These are phyloP conservation scores for Dendrobium nobile DNA, from an alignment of 106 monocot genomes.

Conservation along the genomic window DNA sequence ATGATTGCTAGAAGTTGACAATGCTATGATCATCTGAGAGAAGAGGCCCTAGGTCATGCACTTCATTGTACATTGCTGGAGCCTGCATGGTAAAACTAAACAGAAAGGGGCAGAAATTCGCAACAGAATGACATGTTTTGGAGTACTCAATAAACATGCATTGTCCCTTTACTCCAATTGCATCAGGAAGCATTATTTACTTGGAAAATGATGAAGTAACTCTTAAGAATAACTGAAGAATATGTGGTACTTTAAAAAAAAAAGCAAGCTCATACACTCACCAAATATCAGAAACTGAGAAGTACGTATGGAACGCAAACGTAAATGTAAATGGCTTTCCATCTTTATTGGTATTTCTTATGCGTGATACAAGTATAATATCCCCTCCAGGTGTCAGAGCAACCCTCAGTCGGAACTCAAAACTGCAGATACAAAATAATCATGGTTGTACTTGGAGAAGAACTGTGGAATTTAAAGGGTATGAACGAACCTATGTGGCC, in stretches of 20 bases:
- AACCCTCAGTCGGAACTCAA: conserved; percentile 72
- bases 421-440: conserved; percentile 26
- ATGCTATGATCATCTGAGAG: background rate
- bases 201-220: background rate
- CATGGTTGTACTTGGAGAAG: background rate
- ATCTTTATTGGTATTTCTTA: conserved; percentile 66
- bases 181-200: background rate
- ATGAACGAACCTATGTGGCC: conserved; percentile 59
- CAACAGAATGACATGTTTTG: background rate
- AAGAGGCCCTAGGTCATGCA: background rate
- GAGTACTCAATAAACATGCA: background rate
- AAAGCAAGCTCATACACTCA: conserved; percentile 11
- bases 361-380: conserved; percentile 67
- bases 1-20: too few relatives aligned
- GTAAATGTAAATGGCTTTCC: conserved; percentile 79
- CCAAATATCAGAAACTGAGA: conserved; percentile 85
- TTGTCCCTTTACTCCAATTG: background rate
- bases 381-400: conserved; percentile 60
- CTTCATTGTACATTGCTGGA: background rate
- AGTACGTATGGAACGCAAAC: conserved; percentile 77
- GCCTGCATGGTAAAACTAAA: background rate
- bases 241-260: background rate
- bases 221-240: background rate
- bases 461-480: background rate
- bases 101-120: background rate